Conservation (phyloP, 306 rosid genomes). For the Albizia julibrissin region DNA sequence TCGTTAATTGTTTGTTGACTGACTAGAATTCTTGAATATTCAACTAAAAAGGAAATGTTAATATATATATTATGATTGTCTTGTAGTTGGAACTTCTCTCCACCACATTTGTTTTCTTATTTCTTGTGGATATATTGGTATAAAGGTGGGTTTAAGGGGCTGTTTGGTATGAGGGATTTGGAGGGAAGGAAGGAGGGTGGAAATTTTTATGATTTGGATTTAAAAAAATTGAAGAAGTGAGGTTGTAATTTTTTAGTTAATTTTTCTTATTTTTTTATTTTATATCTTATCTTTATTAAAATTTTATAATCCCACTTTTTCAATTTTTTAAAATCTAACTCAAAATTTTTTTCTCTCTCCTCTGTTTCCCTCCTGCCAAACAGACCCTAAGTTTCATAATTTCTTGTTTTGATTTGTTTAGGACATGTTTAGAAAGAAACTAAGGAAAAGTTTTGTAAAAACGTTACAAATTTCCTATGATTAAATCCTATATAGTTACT, state of each 20-base stretch:
- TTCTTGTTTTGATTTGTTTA: not conserved
- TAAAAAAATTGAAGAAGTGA: too few species aligned
- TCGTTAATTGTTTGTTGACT: slow-evolving; percentile 12
- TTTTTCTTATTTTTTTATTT: too few species aligned
- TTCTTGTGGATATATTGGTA: not conserved
- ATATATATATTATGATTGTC: not conserved
- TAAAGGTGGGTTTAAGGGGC: not conserved
- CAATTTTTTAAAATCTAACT: too few species aligned
- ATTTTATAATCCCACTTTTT: too few species aligned
- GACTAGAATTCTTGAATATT: not conserved
- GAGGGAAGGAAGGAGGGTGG: too few species aligned
- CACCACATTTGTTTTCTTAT: not conserved
- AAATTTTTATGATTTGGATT: too few species aligned
- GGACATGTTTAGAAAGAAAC: not conserved
- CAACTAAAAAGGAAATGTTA: not conserved
- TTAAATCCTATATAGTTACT: not conserved
- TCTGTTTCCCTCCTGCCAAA: too few species aligned
- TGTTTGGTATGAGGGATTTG: too few species aligned
- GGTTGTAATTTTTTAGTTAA: too few species aligned
- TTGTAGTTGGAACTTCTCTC: not conserved
- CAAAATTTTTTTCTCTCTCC: too few species aligned
- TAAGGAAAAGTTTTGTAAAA: not conserved
- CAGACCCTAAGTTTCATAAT: not conserved
- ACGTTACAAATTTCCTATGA: not conserved
- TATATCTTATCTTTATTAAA: too few species aligned